Evolutionary conservation across 768 basidiomycete genomes (phyloP), one percentile per base, ranked within the genome.

Genomic region (Pholiota molesta): DNA sequence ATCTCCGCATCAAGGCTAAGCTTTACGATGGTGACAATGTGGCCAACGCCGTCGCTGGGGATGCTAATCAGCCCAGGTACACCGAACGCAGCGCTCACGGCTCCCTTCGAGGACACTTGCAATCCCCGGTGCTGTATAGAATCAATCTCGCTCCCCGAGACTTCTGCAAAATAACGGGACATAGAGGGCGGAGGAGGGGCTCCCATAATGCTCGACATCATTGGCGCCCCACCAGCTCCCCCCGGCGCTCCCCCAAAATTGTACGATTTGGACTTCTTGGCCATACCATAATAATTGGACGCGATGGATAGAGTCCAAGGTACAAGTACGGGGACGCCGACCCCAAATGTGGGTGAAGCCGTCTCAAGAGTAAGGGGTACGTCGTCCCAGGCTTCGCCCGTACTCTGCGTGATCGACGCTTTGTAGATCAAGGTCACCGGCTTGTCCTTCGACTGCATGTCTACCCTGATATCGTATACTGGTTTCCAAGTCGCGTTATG

Each of bases 341-440:
- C 55, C 5, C 79, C 79, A 54, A 78, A 80, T 0, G 80, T 78
- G 0, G 80, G 79, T 1, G 75, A 70, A 1, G 78, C 74, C 0
- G 81, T 83, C 65, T 82, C 80, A 9, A 83, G 76, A 1, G 74
- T 77, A 2, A 82, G 66, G 1, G 77, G 71, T 2, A 80, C 75
- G 59, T 82, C 75, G 0, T 68, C 68, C 81, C 80, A 84, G 47
- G 75, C 72, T 78, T 83, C 81, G 33, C 80, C 80, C 7, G 80
- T 81, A 47, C 63, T 72, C 58, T 82, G 81, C 0, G 66, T 72
- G 53, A 81, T 77, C 2, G 69, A 68, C 0, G 75, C 80, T 63
- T 80, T 81, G 67, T 82, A 82, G 4, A 74, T 71, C 23, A 82
- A 57, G 2, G 64, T 72, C 0, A 83, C 68, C 1, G 78, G 77